Conservation (phyloP, 768 basidiomycete genomes). For the Peribolospora kevripleyi region DNA sequence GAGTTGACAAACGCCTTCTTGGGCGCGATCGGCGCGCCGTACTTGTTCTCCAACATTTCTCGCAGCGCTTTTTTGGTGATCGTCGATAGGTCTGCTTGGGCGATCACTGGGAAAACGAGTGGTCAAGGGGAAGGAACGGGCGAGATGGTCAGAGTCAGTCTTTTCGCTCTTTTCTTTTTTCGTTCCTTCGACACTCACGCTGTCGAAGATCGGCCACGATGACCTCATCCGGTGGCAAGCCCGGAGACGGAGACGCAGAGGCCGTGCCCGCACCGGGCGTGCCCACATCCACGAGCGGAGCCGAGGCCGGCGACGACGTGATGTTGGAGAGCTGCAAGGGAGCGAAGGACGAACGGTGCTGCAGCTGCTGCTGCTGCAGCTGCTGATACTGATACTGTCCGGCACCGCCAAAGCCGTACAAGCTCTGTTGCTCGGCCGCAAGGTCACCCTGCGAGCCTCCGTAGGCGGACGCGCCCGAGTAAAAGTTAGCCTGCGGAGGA, state of each 20-base stretch:
- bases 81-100: slow-evolving; percentile 56
- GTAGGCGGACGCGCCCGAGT: neutral
- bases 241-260: neutral
- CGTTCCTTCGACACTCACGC: neutral
- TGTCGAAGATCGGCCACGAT: neutral
- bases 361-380: neutral
- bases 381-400: slow-evolving; percentile 1
- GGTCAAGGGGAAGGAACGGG: neutral
- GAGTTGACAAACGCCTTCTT: slow-evolving; percentile 53
- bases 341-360: neutral
- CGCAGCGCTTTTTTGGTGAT: slow-evolving; percentile 83
- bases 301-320: neutral
- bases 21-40: slow-evolving; percentile 47
- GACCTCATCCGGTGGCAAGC: neutral
- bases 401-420: neutral
- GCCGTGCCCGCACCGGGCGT: neutral
- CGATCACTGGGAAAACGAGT: slow-evolving; percentile 18
- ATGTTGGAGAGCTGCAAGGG: neutral
- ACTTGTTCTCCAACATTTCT: slow-evolving; percentile 53
- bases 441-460: neutral
- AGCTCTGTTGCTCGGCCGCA: neutral
- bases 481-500: no score
- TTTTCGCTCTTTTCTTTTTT: no score
- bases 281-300: neutral
- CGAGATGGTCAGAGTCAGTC: no score